Conservation (phyloP, 352 stramenopile species). For the Thraustochytrium sp. region DNA sequence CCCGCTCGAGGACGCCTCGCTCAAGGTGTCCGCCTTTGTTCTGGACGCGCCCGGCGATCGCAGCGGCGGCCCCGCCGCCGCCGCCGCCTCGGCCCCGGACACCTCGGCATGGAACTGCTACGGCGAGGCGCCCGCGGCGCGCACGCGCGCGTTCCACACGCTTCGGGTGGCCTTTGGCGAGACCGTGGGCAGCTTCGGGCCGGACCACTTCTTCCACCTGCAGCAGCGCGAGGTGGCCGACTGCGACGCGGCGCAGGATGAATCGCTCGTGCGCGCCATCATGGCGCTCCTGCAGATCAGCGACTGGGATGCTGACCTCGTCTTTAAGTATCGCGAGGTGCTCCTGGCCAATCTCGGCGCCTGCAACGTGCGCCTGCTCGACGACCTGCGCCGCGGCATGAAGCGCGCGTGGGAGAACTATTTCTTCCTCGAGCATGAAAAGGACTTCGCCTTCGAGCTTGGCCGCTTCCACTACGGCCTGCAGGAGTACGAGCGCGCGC, state of each 20-base stretch:
- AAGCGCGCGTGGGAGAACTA: slow-evolving; percentile 36
- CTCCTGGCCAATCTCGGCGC: slow-evolving; percentile 4
- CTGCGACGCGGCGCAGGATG: background rate
- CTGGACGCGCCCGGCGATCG: background rate
- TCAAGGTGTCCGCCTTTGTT: slow-evolving; percentile 40
- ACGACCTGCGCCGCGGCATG: slow-evolving; percentile 31
- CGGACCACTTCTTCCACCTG: slow-evolving; percentile 43
- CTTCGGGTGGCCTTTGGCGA: slow-evolving; percentile 4
- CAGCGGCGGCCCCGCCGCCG: too few relatives aligned
- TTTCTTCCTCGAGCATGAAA: slow-evolving; percentile 44
- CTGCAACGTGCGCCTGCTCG: background rate
- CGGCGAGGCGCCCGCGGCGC: background rate
- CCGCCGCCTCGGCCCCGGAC: background rate
- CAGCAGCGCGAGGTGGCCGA: slow-evolving; percentile 32
- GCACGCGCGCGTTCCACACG: background rate
- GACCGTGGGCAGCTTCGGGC: background rate
- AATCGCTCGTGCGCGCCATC: background rate
- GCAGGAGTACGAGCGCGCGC: slow-evolving; percentile 36
- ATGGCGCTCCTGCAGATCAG: slow-evolving; percentile 44
- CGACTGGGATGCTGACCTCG: slow-evolving; percentile 46
- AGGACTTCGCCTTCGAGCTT: slow-evolving; percentile 49
- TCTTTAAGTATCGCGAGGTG: slow-evolving; percentile 48
- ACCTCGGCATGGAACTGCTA: slow-evolving; percentile 13
- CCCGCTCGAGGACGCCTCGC: slow-evolving; percentile 30
- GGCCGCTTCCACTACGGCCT: slow-evolving; percentile 47